Percentiles rank a stretch among this genome's conserved stretches.
Evolutionary conservation across 768 basidiomycete species (phyloP).

Genomic region (Lentinula detonsa): DNA sequence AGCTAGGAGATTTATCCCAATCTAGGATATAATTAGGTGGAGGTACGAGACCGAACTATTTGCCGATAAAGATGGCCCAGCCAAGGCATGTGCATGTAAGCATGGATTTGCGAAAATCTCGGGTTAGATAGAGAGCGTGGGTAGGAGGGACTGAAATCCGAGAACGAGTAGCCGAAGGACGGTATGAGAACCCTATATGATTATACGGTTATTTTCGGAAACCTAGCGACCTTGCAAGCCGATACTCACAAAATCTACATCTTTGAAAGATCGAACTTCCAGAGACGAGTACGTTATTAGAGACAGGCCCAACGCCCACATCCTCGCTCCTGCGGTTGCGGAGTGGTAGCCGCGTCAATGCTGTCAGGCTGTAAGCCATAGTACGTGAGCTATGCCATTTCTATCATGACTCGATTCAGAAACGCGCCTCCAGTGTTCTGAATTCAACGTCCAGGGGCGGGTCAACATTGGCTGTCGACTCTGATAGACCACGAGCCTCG

Average conservation of each 20-base stretch:
- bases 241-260: background rate
- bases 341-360: background rate
- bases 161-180: background rate
- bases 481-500: too few species aligned
- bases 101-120: background rate
- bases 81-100: background rate
- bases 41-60: background rate
- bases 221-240: background rate
- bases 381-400: background rate
- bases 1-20: background rate
- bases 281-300: background rate
- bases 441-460: background rate
- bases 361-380: background rate
- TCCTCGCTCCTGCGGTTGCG: background rate
- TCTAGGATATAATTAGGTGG: background rate
- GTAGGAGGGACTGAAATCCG: background rate
- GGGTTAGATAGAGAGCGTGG: background rate
- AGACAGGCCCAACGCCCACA: conserved; percentile 4
- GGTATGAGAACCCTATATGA: background rate
- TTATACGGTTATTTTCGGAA: background rate
- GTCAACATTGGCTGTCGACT: too few species aligned
- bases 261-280: background rate
- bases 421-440: background rate
- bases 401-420: background rate
- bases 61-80: background rate